These are phyloP conservation scores for Psidium friedrichsthalianum DNA, from an alignment of 345 rosid species.

Conservation along the genomic window DNA sequence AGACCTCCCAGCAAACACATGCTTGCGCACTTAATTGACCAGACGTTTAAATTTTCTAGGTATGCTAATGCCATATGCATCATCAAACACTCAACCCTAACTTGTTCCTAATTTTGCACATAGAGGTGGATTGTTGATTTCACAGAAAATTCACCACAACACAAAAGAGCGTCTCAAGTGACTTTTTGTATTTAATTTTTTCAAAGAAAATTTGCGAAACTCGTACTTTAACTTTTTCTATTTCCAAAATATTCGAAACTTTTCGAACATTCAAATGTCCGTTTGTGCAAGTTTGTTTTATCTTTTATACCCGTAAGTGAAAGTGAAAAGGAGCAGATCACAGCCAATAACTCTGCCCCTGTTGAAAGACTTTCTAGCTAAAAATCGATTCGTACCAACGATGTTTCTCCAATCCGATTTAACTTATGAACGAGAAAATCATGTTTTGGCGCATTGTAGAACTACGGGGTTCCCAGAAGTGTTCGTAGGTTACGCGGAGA, in stretches of 20 bases:
- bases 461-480: background rate
- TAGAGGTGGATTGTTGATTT: background rate
- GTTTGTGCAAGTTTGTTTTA: background rate
- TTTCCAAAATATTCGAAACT: background rate
- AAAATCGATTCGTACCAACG: background rate
- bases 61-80: background rate
- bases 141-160: background rate
- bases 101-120: too few species aligned
- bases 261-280: background rate
- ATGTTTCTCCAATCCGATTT: background rate
- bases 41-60: background rate
- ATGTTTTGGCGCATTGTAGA: background rate
- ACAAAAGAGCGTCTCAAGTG: background rate
- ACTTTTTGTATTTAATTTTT: background rate
- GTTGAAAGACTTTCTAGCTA: background rate
- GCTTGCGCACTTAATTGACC: background rate
- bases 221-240: background rate
- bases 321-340: background rate
- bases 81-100: background rate
- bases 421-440: background rate
- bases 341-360: background rate
- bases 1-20: background rate
- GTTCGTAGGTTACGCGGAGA: too few species aligned
- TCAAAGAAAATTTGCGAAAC: too few species aligned
- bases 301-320: background rate